Evolutionary conservation across 768 basidiomycete genomes (phyloP).

Genomic region (Suillus hirtellus): DNA sequence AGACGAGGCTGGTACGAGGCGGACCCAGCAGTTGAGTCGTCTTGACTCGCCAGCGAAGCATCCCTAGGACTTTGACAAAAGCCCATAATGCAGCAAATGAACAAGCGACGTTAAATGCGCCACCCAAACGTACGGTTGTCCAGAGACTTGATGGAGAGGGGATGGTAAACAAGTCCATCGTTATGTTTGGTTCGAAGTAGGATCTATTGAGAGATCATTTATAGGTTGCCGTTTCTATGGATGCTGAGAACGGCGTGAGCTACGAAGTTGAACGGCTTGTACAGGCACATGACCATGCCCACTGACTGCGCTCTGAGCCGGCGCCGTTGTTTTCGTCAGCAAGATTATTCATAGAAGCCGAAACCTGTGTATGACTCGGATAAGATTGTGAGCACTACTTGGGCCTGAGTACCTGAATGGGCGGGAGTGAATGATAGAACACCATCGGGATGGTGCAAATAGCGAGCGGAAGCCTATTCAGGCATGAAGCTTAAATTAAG

Average conservation of each 20-base stretch:
- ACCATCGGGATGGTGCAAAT: not conserved
- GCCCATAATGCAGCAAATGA: not conserved
- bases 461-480: not conserved
- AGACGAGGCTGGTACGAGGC: constrained; percentile 19
- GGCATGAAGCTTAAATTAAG: too few relatives aligned
- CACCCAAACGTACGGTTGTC: not conserved
- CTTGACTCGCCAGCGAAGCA: not conserved
- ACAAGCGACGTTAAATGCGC: not conserved
- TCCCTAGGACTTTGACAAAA: not conserved
- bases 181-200: not conserved
- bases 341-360: not conserved
- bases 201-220: not conserved
- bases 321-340: too few relatives aligned
- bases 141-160: not conserved
- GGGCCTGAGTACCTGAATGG: not conserved
- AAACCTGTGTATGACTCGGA: not conserved
- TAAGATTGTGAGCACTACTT: not conserved
- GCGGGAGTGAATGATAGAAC: not conserved
- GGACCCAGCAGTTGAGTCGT: constrained; percentile 24
- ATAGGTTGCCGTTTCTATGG: not conserved
- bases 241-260: not conserved
- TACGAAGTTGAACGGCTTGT: not conserved
- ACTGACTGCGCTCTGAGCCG: too few relatives aligned
- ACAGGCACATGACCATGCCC: not conserved
- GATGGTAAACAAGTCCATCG: not conserved